A percentile compares a stretch with the other conserved stretches of the same genome.
phyloP scores from a whole-genome alignment of 23 red algal species.

The Gracilariopsis chorda region DNA sequence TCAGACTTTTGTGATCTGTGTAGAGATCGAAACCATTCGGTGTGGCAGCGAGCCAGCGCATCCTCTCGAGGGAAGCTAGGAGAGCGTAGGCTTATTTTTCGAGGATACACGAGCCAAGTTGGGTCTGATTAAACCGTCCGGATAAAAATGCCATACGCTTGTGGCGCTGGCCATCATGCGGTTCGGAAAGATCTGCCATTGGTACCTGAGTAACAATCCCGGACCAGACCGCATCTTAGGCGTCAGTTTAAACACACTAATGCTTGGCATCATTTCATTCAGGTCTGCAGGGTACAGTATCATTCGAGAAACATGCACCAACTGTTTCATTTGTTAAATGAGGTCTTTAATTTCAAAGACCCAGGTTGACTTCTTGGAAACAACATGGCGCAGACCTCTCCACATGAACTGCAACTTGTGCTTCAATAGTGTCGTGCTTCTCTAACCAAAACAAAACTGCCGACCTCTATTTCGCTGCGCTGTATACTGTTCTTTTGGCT shows the following conservation, averaged over 20 bases:
- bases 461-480: background rate
- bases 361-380: background rate
- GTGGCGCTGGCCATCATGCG: background rate
- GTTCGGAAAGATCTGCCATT: background rate
- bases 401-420: background rate
- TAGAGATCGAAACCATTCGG: background rate
- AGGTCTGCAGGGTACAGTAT: background rate
- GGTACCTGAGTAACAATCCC: constrained; percentile 5
- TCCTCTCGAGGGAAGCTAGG: background rate
- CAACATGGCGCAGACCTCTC: background rate
- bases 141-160: background rate
- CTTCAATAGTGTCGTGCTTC: background rate
- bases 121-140: background rate
- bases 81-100: constrained; percentile 6
- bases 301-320: background rate
- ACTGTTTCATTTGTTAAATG: background rate
- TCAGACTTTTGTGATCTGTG: background rate
- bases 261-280: background rate
- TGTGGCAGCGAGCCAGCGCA: background rate
- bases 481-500: background rate
- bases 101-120: background rate
- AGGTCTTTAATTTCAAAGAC: background rate
- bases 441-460: background rate
- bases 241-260: background rate
- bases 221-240: background rate